These are phyloP conservation scores for Chenopodium berlandieri DNA, from an alignment of 148 eudicot species.

Conservation along the genomic window DNA sequence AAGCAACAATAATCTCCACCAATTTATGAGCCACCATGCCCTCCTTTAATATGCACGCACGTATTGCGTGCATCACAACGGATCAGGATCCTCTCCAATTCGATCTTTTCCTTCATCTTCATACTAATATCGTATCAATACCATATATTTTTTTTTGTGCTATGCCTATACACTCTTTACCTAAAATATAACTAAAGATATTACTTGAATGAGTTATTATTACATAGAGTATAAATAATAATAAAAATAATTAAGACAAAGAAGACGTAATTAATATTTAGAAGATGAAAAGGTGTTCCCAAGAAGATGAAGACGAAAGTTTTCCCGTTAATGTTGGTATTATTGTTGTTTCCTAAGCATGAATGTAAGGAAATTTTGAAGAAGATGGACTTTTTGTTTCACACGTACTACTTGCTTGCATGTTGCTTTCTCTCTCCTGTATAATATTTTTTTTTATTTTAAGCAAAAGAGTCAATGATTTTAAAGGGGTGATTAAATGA, in stretches of 20 bases:
- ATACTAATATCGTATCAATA: neutral
- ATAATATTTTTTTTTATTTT: neutral
- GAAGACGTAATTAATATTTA: neutral
- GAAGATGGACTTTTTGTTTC: slow-evolving; percentile 25
- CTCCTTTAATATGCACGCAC: neutral
- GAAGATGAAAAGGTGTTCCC: slow-evolving; percentile 27
- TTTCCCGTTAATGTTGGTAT: slow-evolving; percentile 33
- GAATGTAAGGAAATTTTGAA: neutral
- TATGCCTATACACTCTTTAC: too few species aligned
- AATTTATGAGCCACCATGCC: neutral
- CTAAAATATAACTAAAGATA: too few species aligned
- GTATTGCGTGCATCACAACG: neutral
- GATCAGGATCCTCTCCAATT: neutral
- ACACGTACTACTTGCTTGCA: slow-evolving; percentile 12
- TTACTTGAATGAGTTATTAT: too few species aligned
- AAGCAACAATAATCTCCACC: neutral
- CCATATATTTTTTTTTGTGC: neutral
- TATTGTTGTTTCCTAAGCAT: slow-evolving; percentile 33
- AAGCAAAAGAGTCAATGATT: slow-evolving; percentile 16
- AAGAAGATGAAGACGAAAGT: slow-evolving; percentile 35
- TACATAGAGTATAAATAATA: too few species aligned
- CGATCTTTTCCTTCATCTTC: neutral
- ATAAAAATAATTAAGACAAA: too few species aligned
- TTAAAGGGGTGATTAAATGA: slow-evolving; percentile 9
- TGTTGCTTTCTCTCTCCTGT: slow-evolving; percentile 15